Base-by-base conservation (phyloP, 2,329 filamentous ascomycete species). In the Septoria petroselini region DNA sequence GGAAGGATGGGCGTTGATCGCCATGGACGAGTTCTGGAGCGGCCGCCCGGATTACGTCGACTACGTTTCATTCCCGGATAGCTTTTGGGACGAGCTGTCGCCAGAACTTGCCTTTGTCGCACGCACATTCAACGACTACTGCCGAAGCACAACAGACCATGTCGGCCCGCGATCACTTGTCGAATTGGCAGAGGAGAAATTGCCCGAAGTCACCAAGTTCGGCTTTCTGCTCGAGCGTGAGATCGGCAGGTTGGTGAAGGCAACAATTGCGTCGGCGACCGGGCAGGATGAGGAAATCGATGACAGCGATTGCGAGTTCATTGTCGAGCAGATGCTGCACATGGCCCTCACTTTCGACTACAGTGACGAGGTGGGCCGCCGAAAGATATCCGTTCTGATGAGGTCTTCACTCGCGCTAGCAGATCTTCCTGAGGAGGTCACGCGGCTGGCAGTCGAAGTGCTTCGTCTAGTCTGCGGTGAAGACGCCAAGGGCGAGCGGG, bases 21-120 rank as follows among this genome's bases (percentile, higher is more conserved):
- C 93, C 1, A 96, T 98, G 91, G 85, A 82, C 54, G 88, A 89
- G 40, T 97, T 98, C 70, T 98, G 93, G 93, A 87, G 93, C 59
- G 88, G 91, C 3, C 83, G 93, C 14, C 86, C 88, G 2, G 87
- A 93, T 65, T 91, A 91, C 63, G 76, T 84, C 43, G 84, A 91
- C 46, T 81, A 79, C 23, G 77, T 90, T 46, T 76, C 72, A 18
- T 89, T 93, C 57, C 63, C 65, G 2, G 83, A 91, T 60, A 73
- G 76, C 12, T 91, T 88, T 69, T 94, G 86, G 85, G 83, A 90
- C 61, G 86, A 86, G 1, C 73, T 93, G 9, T 85, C 84, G 1
- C 86, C 90, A 1, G 91, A 97, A 67, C 86, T 88, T 1, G 85
- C 89, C 0, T 98, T 98, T 64, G 82, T 97, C 63, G 88, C 85